Percentiles rank a stretch among this genome's conserved stretches.
Conservation (phyloP, 1,284 basidiomycete genomes). For the Moesziomyces antarcticus region DNA sequence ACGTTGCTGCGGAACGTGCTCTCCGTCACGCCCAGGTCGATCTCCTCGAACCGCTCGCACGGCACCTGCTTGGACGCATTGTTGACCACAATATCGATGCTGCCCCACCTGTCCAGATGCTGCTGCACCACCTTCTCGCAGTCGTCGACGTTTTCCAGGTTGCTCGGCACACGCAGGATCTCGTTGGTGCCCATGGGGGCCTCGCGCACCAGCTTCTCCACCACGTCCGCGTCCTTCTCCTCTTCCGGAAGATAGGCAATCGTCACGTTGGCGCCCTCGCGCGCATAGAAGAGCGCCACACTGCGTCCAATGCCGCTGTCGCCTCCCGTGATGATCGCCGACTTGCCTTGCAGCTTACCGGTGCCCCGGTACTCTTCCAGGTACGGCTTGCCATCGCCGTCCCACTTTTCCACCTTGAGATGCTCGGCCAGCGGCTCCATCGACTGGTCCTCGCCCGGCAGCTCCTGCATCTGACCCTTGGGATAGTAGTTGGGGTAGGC, state of each 20-base stretch:
- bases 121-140: slow-evolving; percentile 71
- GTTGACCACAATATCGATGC: slow-evolving; percentile 71
- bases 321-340: slow-evolving; percentile 73
- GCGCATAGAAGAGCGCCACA: slow-evolving; percentile 74
- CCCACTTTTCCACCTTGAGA: slow-evolving; percentile 73
- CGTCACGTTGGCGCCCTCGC: slow-evolving; percentile 76
- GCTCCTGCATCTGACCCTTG: slow-evolving; percentile 43
- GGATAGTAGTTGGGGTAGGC: slow-evolving; percentile 60
- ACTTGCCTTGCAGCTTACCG: slow-evolving; percentile 74
- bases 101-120: slow-evolving; percentile 70
- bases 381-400: slow-evolving; percentile 74
- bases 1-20: slow-evolving; percentile 57
- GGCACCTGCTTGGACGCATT: slow-evolving; percentile 76
- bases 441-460: slow-evolving; percentile 51
- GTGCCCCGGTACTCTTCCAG: slow-evolving; percentile 72
- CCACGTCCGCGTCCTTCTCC: slow-evolving; percentile 70
- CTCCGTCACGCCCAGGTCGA: slow-evolving; percentile 46
- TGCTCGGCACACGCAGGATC: slow-evolving; percentile 71
- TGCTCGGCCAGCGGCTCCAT: slow-evolving; percentile 72
- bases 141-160: slow-evolving; percentile 68
- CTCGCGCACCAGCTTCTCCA: slow-evolving; percentile 43
- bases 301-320: slow-evolving; percentile 76
- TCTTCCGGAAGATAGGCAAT: slow-evolving; percentile 76
- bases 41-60: slow-evolving; percentile 60
- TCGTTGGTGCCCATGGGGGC: slow-evolving; percentile 57